Percentiles rank a stretch among this genome's conserved stretches.
phyloP scores from a whole-genome alignment of 164 flowering plant genomes.

The Brasenia schreberi region DNA sequence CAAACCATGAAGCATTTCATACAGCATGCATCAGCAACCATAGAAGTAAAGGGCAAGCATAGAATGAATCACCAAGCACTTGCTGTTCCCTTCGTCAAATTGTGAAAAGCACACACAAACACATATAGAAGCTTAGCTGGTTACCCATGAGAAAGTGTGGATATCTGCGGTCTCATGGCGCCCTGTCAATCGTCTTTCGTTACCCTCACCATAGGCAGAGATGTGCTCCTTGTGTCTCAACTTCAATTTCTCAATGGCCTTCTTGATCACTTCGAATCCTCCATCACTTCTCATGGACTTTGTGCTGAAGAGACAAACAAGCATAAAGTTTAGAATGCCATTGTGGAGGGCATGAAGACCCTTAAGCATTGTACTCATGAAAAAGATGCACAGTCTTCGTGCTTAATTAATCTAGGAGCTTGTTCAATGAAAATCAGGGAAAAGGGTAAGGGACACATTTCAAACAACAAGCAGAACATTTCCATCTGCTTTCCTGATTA shows the following conservation, averaged over 20 bases:
- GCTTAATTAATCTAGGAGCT: neutral
- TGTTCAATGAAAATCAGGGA: neutral
- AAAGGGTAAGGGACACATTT: neutral
- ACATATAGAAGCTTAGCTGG: too few relatives aligned
- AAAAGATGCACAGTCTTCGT: neutral
- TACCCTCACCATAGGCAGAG: slow-evolving; percentile 36
- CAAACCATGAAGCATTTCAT: neutral
- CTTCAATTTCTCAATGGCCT: slow-evolving; percentile 30
- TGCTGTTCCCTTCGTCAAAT: too few relatives aligned
- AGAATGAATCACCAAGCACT: too few relatives aligned
- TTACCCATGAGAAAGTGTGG: slow-evolving; percentile 32
- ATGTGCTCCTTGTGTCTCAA: slow-evolving; percentile 35
- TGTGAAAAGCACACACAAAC: too few relatives aligned
- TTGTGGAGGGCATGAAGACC: neutral
- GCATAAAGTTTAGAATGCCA: neutral
- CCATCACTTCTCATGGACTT: slow-evolving; percentile 37
- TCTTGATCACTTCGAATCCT: slow-evolving; percentile 28
- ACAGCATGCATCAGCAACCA: too few relatives aligned
- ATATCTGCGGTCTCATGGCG: slow-evolving; percentile 17
- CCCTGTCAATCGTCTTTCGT: slow-evolving; percentile 33
- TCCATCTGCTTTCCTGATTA: neutral
- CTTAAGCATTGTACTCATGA: neutral
- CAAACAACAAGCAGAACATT: too few relatives aligned
- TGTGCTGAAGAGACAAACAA: slow-evolving; percentile 14
- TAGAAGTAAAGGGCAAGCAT: too few relatives aligned